Base-by-base conservation (phyloP, 371 early-diverging fungal species). In the Circinella umbellata region DNA sequence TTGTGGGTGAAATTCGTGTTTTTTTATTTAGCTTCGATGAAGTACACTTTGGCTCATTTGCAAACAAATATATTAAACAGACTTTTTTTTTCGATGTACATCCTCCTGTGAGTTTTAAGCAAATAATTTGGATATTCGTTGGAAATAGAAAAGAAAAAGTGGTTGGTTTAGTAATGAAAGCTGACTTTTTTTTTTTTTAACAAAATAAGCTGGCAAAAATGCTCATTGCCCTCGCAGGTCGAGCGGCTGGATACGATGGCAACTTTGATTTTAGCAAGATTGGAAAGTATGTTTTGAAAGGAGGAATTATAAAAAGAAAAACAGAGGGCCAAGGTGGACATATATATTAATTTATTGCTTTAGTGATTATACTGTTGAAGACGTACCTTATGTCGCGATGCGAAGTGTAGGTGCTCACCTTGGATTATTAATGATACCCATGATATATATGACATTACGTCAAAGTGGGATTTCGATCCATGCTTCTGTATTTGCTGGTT, bases 41-140 rank as follows among this genome's bases (percentile, higher is more conserved):
- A 82, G 99, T 99, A 10, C 99, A 99, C 76, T 99, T 99, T 89
- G 99, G 99, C 65, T 96, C 98, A 78, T 99, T 98, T 82, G 95
- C 97, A n/a, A 88, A 92, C 27, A 93, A 94, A 76, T 99, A 99
- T 76, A 81, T 99, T 39, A 88, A 91, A 6, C 81, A 95, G 27
- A 85, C 87, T 67, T 99, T 96, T 86, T 99, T 93, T 82, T 99
- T 99, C 83, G 99, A 99, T 77, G 99, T 99, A 20, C 84, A 84
- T 68, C 84, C 84, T 62, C 84, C 83, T 27, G 83, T 80, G 77
- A 78, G 76, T 54, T 11, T 20, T 35, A 47, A 11, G 11, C 11
- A 17, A 18, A 36, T 36, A 47, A 11, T n/a, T n/a, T n/a, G n/a
- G 27, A 15, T 51, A 15, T 36, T 39, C 46, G 17, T 9, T 46